phyloP scores from a whole-genome alignment of 2,329 filamentous ascomycete genomes.

The Paraphaeosphaeria sporulosa region DNA sequence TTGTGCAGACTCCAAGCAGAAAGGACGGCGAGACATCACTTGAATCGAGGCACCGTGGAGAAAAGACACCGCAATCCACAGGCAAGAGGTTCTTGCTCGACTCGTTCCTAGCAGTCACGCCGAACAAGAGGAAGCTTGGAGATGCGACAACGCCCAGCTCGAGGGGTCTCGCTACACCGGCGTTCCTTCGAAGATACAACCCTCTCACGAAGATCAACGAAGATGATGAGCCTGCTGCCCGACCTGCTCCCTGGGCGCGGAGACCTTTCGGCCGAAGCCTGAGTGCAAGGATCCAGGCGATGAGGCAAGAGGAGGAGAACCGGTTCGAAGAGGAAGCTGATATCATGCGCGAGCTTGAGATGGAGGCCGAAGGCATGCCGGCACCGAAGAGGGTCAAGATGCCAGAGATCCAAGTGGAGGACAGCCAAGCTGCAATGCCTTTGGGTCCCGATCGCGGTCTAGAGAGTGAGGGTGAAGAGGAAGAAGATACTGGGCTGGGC shows the following conservation, averaged over 20 bases:
- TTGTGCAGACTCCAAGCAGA: constrained; percentile 52
- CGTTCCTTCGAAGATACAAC: constrained; percentile 68
- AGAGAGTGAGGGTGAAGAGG: constrained; percentile 67
- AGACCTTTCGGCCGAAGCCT: constrained; percentile 68
- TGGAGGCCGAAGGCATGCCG: constrained; percentile 43
- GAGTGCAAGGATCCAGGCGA: constrained; percentile 75
- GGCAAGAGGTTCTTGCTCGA: constrained; percentile 69
- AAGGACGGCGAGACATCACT: constrained; percentile 37
- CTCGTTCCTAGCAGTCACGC: constrained; percentile 64
- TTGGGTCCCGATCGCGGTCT: constrained; percentile 54
- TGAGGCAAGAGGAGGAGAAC: constrained; percentile 65
- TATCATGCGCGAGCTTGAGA: constrained; percentile 74
- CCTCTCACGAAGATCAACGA: constrained; percentile 64
- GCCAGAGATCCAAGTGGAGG: constrained; percentile 49
- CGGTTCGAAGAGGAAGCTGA: constrained; percentile 75
- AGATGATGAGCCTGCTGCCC: constrained; percentile 50
- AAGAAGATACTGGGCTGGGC: constrained; percentile 48
- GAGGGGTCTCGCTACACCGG: constrained; percentile 70
- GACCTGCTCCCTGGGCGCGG: constrained; percentile 53
- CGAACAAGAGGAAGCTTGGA: constrained; percentile 57
- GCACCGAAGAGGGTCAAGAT: constrained; percentile 35
- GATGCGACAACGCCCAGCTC: constrained; percentile 48
- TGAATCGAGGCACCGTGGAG: constrained; percentile 40
- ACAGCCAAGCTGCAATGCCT: constrained; percentile 54
- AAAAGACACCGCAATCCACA: constrained; percentile 59